Percentiles rank a stretch among this genome's conserved stretches.
phyloP scores from a whole-genome alignment of 306 rosid species.

The Corylus americana region DNA sequence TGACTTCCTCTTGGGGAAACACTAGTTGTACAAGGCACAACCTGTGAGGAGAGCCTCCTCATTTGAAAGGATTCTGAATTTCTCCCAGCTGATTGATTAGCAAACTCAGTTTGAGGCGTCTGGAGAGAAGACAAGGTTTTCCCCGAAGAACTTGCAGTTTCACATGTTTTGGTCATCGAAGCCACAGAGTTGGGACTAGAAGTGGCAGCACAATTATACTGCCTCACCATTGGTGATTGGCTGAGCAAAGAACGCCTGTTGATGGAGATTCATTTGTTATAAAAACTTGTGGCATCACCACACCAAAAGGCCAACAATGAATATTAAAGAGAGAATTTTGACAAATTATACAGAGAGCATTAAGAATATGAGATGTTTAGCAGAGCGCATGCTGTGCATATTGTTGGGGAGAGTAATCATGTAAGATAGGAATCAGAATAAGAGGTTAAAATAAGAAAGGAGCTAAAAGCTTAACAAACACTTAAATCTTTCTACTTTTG shows the following conservation, averaged over 20 bases:
- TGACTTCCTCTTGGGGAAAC: slow-evolving; percentile 26
- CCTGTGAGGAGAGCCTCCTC: slow-evolving; percentile 39
- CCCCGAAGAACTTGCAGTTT: slow-evolving; percentile 43
- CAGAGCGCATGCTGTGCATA: background rate
- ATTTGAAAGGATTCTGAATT: slow-evolving; percentile 33
- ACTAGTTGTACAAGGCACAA: slow-evolving; percentile 36
- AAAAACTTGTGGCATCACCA: background rate
- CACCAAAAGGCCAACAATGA: background rate
- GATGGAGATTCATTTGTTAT: background rate
- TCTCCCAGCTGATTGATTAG: slow-evolving; percentile 37
- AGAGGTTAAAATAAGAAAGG: background rate
- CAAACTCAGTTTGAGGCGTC: slow-evolving; percentile 33
- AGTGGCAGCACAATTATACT: slow-evolving; percentile 31
- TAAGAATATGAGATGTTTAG: background rate
- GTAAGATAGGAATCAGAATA: background rate
- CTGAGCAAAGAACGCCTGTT: slow-evolving; percentile 94
- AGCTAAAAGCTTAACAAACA: background rate
- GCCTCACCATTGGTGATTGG: slow-evolving; percentile 63
- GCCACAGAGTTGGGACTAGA: slow-evolving; percentile 47
- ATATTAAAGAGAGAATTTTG: background rate
- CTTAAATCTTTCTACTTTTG: no score
- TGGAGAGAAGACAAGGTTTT: slow-evolving; percentile 37
- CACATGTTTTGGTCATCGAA: slow-evolving; percentile 38
- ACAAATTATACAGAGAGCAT: background rate
- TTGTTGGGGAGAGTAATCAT: background rate